These are phyloP conservation scores for Mentha longifolia DNA, from an alignment of 257 asterid genomes.

Conservation along the genomic window DNA sequence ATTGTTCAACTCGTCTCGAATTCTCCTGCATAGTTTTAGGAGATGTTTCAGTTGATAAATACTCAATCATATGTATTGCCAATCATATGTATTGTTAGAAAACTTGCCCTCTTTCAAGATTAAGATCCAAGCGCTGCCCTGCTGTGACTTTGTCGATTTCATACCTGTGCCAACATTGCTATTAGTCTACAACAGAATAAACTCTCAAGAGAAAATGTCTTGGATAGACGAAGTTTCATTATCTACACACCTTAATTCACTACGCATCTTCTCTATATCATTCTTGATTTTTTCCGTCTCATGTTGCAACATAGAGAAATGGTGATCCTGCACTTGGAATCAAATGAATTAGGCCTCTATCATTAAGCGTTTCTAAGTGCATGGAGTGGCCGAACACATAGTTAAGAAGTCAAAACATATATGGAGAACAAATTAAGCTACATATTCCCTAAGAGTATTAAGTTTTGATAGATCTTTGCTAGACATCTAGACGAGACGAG, in stretches of 20 bases:
- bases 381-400: slow-evolving; percentile 3
- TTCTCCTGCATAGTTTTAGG: slow-evolving; percentile 66
- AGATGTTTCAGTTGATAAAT: background rate
- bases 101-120: slow-evolving; percentile 88
- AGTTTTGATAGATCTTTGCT: background rate
- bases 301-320: slow-evolving; percentile 85
- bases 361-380: slow-evolving; percentile 18
- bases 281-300: slow-evolving; percentile 83
- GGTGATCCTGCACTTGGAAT: slow-evolving; percentile 71
- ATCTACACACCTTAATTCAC: slow-evolving; percentile 72
- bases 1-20: slow-evolving; percentile 79
- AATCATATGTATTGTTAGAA: background rate
- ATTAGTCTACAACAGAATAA: slow-evolving; percentile 22
- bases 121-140: slow-evolving; percentile 93
- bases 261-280: slow-evolving; percentile 89
- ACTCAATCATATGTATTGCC: no score
- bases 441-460: background rate
- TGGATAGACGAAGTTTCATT: background rate
- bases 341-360: slow-evolving; percentile 28
- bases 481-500: background rate
- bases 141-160: slow-evolving; percentile 96
- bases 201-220: slow-evolving; percentile 11
- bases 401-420: background rate
- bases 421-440: slow-evolving; percentile 13
- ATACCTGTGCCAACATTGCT: slow-evolving; percentile 60